Evolutionary conservation across 2,329 filamentous ascomycete genomes (phyloP), one percentile per base, ranked within the genome.

Genomic region (Dothideomycetidae sp.): DNA sequence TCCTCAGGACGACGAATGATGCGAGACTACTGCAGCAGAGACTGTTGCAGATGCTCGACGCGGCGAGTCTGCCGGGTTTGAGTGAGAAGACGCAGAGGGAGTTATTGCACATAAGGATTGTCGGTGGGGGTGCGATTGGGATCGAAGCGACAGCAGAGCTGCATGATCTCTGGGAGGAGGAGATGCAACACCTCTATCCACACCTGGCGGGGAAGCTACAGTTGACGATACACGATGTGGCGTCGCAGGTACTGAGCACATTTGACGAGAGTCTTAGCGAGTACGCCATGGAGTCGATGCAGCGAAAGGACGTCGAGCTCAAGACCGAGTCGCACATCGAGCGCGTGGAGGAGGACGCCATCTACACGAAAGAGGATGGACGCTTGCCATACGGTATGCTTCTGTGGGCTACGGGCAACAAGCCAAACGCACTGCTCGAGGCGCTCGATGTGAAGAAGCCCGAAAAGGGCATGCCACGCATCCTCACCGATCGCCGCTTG

Each of bases 191-290:
- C 17, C 42, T 64, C 4, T 64, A 62, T 39, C 58, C 61, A 2
- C 52, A 59, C 16, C 47, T 65, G 1, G 56, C 57, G 12, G 55
- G 53, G 2, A 56, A 59, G 29, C 32, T 64, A 5, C 50, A 44
- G 3, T 59, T 66, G 18, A 54, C 55, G n/a, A 58, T 66, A 28
- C 60, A 64, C 38, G 62, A 65, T 42, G 58, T 64, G 1, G 62
- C 61, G 4, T 52, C 57, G 4, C 45, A 53, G 9, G 58, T 65
- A 9, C 46, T 65, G 18, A 53, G 52, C 5, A 57, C 53, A 0
- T 66, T 63, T 33, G 63, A 65, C 33, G 44, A 52, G 10, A 54
- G 54, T 11, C 46, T 65, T 15, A 52, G 56, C 17, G 54, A 63
- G 18, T 64, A 65, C 39, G 62, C 62, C 1, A 51, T 55, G 31